Percentiles rank a stretch among this genome's conserved stretches.
Conservation (phyloP, 495 filamentous ascomycete species). For the Usnea hakonensis region DNA sequence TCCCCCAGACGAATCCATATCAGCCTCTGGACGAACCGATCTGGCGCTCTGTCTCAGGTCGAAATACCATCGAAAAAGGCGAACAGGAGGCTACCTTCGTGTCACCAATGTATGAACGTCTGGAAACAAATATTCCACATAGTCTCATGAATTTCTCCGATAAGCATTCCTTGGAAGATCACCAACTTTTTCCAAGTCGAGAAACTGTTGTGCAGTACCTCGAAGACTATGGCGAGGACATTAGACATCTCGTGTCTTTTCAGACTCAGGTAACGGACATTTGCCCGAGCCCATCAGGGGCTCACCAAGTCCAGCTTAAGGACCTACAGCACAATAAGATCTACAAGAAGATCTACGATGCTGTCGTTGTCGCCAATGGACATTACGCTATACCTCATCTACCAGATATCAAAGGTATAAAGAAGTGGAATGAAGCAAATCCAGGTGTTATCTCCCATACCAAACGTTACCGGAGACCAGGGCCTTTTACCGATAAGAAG, state of each 20-base stretch:
- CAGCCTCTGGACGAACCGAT: constrained; percentile 36
- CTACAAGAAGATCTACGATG: constrained; percentile 49
- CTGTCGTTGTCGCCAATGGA: constrained; percentile 75
- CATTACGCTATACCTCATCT: constrained; percentile 69
- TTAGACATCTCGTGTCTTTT: constrained; percentile 48
- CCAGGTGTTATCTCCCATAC: constrained; percentile 69
- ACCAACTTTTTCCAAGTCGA: constrained; percentile 66
- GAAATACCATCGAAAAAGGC: constrained; percentile 19
- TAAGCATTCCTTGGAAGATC: constrained; percentile 49
- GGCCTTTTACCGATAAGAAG: constrained; percentile 52
- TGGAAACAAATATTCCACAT: constrained; percentile 86
- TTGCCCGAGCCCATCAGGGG: constrained; percentile 20
- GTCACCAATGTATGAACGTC: constrained; percentile 68
- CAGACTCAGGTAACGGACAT: constrained; percentile 52
- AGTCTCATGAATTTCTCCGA: constrained; percentile 75
- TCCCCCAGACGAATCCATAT: constrained; percentile 40
- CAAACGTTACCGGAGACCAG: constrained; percentile 63
- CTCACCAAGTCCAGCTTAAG: constrained; percentile 39
- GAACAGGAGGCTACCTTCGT: constrained; percentile 40
- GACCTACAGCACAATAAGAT: constrained; percentile 33
- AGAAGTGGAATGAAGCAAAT: constrained; percentile 48
- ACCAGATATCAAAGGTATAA: constrained; percentile 54
- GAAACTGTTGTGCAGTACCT: constrained; percentile 64
- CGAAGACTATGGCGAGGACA: constrained; percentile 58
- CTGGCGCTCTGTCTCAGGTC: constrained; percentile 25